Conservation (phyloP, 2,329 filamentous ascomycete genomes). For the Niveomyces coronatus region DNA sequence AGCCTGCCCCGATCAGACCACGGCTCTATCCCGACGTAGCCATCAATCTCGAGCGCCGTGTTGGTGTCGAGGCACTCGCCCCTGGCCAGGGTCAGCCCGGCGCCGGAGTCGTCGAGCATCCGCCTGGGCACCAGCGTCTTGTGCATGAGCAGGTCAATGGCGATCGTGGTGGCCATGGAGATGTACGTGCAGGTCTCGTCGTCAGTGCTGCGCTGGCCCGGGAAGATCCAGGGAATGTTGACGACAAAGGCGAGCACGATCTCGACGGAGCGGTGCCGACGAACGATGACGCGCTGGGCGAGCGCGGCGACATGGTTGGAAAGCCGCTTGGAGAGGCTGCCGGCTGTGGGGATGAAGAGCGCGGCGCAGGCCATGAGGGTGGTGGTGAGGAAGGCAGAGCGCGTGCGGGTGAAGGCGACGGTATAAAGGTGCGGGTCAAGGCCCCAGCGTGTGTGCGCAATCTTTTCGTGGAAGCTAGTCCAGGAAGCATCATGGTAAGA, state of each 20-base stretch:
- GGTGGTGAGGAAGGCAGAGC: conserved; percentile 62
- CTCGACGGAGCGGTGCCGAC: conserved; percentile 58
- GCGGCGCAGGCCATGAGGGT: conserved; percentile 60
- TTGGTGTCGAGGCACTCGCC: conserved; percentile 60
- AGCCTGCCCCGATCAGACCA: conserved; percentile 49
- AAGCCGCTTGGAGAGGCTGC: conserved; percentile 54
- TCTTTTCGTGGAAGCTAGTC: conserved; percentile 60
- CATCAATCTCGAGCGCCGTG: conserved; percentile 56
- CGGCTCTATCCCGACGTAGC: conserved; percentile 53
- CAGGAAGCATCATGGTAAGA: too few relatives aligned
- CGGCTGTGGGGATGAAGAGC: conserved; percentile 53
- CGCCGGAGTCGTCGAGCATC: conserved; percentile 34
- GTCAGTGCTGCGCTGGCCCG: conserved; percentile 56
- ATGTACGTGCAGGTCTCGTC: conserved; percentile 66
- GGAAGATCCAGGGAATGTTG: conserved; percentile 66
- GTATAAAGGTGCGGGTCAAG: conserved; percentile 59
- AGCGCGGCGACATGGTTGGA: conserved; percentile 54
- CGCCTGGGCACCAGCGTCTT: conserved; percentile 52
- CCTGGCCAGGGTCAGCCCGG: conserved; percentile 39
- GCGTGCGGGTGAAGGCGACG: conserved; percentile 51
- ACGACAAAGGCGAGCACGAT: conserved; percentile 68
- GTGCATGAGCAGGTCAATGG: conserved; percentile 58
- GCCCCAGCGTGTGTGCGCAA: conserved; percentile 66
- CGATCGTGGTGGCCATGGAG: conserved; percentile 57
- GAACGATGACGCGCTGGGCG: conserved; percentile 49